Percentiles rank a stretch among this genome's conserved stretches.
Conservation (phyloP, 345 rosid genomes). For the Trapa incisa region DNA sequence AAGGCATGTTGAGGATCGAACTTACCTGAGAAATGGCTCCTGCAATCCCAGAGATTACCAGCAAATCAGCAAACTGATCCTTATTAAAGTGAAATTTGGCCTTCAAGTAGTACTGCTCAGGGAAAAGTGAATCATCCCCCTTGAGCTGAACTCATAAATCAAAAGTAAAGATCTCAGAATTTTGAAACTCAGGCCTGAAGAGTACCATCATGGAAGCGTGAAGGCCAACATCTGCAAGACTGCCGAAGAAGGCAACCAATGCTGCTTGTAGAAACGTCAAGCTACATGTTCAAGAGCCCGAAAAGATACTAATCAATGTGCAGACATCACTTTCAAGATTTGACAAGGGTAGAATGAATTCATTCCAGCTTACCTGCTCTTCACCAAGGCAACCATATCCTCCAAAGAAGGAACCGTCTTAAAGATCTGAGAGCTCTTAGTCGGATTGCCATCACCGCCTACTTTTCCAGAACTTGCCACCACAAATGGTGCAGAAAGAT, state of each 20-base stretch:
- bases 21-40: slow-evolving; percentile 81
- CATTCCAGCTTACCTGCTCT: slow-evolving; percentile 41
- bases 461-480: slow-evolving; percentile 15
- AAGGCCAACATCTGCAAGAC: slow-evolving; percentile 63
- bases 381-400: slow-evolving; percentile 40
- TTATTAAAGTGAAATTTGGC: slow-evolving; percentile 76
- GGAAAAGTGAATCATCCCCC: background rate
- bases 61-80: slow-evolving; percentile 78
- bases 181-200: background rate
- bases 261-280: slow-evolving; percentile 64
- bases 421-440: slow-evolving; percentile 15
- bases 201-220: slow-evolving; percentile 64
- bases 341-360: background rate
- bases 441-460: slow-evolving; percentile 18
- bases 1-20: background rate
- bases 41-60: slow-evolving; percentile 69
- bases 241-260: slow-evolving; percentile 55
- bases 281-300: slow-evolving; percentile 24
- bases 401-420: slow-evolving; percentile 37
- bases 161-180: background rate
- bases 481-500: slow-evolving; percentile 28
- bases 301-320: background rate
- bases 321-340: background rate
- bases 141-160: background rate
- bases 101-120: slow-evolving; percentile 68